Evolutionary conservation across 2,329 filamentous ascomycete species (phyloP).

Genomic region (Exophiala viscosa): DNA sequence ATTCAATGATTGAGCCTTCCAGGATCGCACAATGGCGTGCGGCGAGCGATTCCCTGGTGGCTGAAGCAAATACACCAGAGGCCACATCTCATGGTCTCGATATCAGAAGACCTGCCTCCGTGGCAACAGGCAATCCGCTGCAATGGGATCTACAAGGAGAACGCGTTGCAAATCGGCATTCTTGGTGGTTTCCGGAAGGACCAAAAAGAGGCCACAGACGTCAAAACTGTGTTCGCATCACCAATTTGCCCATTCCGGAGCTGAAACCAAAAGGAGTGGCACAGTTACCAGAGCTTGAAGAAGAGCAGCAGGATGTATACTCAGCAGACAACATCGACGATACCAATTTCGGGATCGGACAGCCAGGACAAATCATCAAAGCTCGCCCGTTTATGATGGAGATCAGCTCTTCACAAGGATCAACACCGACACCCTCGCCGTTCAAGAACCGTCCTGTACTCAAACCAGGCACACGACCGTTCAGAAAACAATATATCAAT

Average conservation of each 20-base stretch:
- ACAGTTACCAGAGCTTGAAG: constrained; percentile 12
- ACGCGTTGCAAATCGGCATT: constrained; percentile 11
- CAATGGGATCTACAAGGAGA: constrained; percentile 16
- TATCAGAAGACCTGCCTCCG: constrained; percentile 21
- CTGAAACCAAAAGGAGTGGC: background rate
- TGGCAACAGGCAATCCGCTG: constrained; percentile 24
- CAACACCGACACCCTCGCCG: constrained; percentile 8
- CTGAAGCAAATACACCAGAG: constrained; percentile 4
- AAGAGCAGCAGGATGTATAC: constrained; percentile 2
- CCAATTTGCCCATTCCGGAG: constrained; percentile 13
- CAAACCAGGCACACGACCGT: constrained; percentile 13
- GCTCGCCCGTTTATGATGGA: background rate
- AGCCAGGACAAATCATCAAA: background rate
- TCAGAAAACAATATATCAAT: constrained; percentile 6
- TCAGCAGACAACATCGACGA: background rate
- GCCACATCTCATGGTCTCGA: constrained; percentile 2
- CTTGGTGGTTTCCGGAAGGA: constrained; percentile 12
- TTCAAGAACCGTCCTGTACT: constrained; percentile 16
- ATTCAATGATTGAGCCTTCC: constrained; percentile 20
- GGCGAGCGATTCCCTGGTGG: constrained; percentile 18
- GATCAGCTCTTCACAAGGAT: constrained; percentile 3
- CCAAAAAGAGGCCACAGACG: constrained; percentile 37
- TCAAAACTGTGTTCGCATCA: constrained; percentile 43
- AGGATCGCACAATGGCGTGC: constrained; percentile 16
- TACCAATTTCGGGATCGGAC: background rate